Evolutionary conservation across 495 filamentous ascomycete genomes (phyloP).

Genomic region (Alectoria sarmentosa): DNA sequence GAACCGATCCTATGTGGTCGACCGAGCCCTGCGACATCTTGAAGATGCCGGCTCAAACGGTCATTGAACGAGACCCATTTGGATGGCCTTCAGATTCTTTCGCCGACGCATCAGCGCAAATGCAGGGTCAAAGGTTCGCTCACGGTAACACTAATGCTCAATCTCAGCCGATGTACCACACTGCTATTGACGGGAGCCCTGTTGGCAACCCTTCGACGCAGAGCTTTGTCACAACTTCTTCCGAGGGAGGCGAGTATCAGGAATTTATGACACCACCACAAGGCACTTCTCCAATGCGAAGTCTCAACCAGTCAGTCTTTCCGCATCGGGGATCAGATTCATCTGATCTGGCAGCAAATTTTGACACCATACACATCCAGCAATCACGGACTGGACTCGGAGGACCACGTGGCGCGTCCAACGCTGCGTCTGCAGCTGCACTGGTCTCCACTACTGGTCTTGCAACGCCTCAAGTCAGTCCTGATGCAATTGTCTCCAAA

Average conservation of each 20-base stretch:
- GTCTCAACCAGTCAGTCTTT: constrained; percentile 16
- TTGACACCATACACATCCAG: constrained; percentile 24
- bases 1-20: constrained; percentile 9
- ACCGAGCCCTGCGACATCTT: constrained; percentile 8
- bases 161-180: constrained; percentile 23
- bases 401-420: constrained; percentile 29
- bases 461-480: constrained; percentile 34
- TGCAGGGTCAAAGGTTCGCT: not conserved
- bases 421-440: constrained; percentile 33
- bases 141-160: constrained; percentile 7
- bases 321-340: constrained; percentile 24
- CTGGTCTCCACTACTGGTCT: constrained; percentile 33
- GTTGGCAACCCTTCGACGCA: constrained; percentile 24
- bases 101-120: constrained; percentile 3
- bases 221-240: constrained; percentile 22
- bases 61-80: constrained; percentile 13
- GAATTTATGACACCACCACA: constrained; percentile 25
- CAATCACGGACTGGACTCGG: constrained; percentile 19
- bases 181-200: constrained; percentile 23
- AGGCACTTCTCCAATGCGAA: constrained; percentile 23
- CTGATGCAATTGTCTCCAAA: constrained; percentile 8
- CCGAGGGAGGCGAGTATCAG: constrained; percentile 22
- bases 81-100: constrained; percentile 14
- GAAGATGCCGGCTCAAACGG: constrained; percentile 26
- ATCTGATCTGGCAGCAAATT: constrained; percentile 23